Percentiles rank a stretch among this genome's conserved stretches.
Evolutionary conservation across 2,329 filamentous ascomycete genomes (phyloP).

Genomic region (Cordyceps pruinosa): DNA sequence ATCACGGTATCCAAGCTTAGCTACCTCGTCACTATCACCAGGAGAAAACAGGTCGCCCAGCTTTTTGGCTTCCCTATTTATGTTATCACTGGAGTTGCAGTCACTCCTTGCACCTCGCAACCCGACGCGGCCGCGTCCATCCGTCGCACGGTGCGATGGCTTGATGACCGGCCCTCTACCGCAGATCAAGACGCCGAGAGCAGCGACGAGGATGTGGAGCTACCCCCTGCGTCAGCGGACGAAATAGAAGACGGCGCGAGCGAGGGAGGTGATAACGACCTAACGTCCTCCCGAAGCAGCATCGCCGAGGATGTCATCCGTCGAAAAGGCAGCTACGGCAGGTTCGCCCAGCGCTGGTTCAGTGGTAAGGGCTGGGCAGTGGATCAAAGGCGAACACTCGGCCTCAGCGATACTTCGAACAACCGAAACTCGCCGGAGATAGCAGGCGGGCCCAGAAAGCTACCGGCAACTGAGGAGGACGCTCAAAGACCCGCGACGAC

Average conservation of each 20-base stretch:
- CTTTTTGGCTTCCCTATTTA: conserved; percentile 78
- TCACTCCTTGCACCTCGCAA: conserved; percentile 81
- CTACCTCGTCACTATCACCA: conserved; percentile 81
- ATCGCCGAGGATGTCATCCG: conserved; percentile 86
- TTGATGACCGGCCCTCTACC: conserved; percentile 33
- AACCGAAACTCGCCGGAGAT: conserved; percentile 16
- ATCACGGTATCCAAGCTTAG: conserved; percentile 73
- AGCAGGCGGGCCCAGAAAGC: conserved; percentile 17
- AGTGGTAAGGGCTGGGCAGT: conserved; percentile 74
- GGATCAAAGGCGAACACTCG: conserved; percentile 62
- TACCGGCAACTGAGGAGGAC: conserved; percentile 36
- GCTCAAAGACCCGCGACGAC: conserved; percentile 26
- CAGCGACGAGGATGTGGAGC: conserved; percentile 40
- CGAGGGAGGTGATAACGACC: conserved; percentile 26
- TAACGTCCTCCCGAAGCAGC: conserved; percentile 44
- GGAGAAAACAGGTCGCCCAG: conserved; percentile 81
- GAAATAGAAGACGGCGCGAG: conserved; percentile 38
- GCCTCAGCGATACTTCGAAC: conserved; percentile 46
- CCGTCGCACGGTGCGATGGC: conserved; percentile 44
- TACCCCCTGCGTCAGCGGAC: conserved; percentile 28
- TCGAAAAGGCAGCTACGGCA: conserved; percentile 74
- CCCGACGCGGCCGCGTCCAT: conserved; percentile 69
- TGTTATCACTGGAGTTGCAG: conserved; percentile 76
- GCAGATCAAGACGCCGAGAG: conserved; percentile 37
- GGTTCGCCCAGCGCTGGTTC: conserved; percentile 89